Conservation (phyloP, 2,329 filamentous ascomycete genomes). For the Chaetomium strumarium region DNA sequence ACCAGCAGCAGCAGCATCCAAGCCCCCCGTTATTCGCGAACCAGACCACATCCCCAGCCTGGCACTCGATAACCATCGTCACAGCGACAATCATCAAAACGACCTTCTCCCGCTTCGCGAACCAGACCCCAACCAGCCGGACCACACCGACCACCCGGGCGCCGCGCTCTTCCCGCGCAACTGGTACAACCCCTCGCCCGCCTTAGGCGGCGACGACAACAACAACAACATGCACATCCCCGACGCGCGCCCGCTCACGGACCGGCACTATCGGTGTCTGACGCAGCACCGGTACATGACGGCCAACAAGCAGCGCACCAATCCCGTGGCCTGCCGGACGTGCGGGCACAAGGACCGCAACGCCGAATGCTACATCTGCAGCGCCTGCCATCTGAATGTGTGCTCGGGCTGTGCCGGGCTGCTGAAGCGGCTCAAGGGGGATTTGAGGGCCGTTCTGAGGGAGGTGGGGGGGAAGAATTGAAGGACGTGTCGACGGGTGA, state of each 20-base stretch:
- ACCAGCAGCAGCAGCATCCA: background rate
- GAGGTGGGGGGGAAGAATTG: slow-evolving; percentile 23
- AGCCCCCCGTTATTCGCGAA: background rate
- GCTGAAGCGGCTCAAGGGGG: slow-evolving; percentile 37
- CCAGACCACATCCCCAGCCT: background rate
- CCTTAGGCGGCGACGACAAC: too few relatives aligned
- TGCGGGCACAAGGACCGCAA: slow-evolving; percentile 33
- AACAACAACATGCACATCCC: too few relatives aligned
- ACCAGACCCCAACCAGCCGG: slow-evolving; percentile 11
- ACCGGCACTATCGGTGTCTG: slow-evolving; percentile 41
- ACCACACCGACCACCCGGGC: slow-evolving; percentile 22
- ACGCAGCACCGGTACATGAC: slow-evolving; percentile 44
- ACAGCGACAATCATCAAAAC: too few relatives aligned
- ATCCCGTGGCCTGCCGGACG: slow-evolving; percentile 49
- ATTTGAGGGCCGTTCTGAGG: slow-evolving; percentile 40
- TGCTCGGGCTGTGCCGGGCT: slow-evolving; percentile 36
- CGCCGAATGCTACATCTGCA: slow-evolving; percentile 37
- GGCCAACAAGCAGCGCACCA: slow-evolving; percentile 41
- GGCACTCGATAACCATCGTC: background rate
- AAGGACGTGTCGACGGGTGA: background rate
- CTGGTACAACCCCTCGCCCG: slow-evolving; percentile 27
- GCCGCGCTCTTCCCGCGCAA: slow-evolving; percentile 24
- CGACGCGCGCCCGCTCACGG: slow-evolving; percentile 36
- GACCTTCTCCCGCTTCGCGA: slow-evolving; percentile 4
- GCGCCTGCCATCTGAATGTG: slow-evolving; percentile 25